phyloP scores from a whole-genome alignment of 2,329 filamentous ascomycete genomes.

The Salinomyces thailandicus region DNA sequence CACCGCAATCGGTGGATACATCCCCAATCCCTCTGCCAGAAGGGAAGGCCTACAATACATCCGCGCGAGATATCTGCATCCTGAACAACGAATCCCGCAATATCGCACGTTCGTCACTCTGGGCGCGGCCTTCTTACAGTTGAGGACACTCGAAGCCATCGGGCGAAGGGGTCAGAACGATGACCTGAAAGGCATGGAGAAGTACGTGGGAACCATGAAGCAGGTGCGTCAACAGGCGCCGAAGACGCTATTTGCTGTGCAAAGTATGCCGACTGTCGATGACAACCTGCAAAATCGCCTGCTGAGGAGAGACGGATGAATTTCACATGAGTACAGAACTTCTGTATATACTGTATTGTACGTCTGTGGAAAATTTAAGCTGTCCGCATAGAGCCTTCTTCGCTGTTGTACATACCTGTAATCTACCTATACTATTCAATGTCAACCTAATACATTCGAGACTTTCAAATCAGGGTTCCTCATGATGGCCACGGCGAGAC shows the following conservation, averaged over 20 bases:
- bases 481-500: too few relatives aligned
- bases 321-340: too few relatives aligned
- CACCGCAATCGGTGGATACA: constrained; percentile 6
- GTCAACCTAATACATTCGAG: too few relatives aligned
- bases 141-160: constrained; percentile 27
- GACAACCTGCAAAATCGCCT: constrained; percentile 18
- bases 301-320: neutral
- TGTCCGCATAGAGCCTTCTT: too few relatives aligned
- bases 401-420: too few relatives aligned
- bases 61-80: constrained; percentile 16
- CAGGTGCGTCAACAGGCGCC: constrained; percentile 29
- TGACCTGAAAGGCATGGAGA: constrained; percentile 12
- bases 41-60: constrained; percentile 21
- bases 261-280: constrained; percentile 32
- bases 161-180: constrained; percentile 18
- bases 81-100: constrained; percentile 26
- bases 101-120: constrained; percentile 36
- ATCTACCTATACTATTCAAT: too few relatives aligned
- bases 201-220: constrained; percentile 19
- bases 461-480: too few relatives aligned
- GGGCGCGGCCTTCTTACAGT: constrained; percentile 27
- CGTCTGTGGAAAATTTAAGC: too few relatives aligned
- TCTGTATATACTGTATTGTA: too few relatives aligned
- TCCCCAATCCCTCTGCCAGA: constrained; percentile 16
- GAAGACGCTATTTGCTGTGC: constrained; percentile 31